A percentile compares a stretch with the other conserved stretches of the same genome.
Conservation (phyloP, 441 rosid species). For the Arabidopsis lyrata region DNA sequence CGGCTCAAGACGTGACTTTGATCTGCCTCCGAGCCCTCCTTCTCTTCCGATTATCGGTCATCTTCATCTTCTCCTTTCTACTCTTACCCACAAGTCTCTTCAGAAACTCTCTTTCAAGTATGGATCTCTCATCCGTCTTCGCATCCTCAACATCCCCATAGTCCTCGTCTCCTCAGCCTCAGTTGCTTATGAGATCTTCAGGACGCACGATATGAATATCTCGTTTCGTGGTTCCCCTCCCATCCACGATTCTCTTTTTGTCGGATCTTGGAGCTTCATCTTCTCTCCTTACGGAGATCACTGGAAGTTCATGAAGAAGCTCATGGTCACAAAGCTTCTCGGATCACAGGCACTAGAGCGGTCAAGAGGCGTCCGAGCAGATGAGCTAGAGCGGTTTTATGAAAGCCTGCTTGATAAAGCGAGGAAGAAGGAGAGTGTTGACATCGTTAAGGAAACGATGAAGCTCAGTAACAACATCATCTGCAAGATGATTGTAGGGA, state of each 20-base stretch:
- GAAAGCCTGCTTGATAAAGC: slow-evolving; percentile 22
- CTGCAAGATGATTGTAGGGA: slow-evolving; percentile 46
- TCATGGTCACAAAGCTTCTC: slow-evolving; percentile 45
- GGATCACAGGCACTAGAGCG: slow-evolving; percentile 37
- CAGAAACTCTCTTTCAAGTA: slow-evolving; percentile 33
- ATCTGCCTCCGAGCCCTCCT: slow-evolving; percentile 29
- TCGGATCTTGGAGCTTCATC: slow-evolving; percentile 40
- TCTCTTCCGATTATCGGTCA: slow-evolving; percentile 26
- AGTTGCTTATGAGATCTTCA: slow-evolving; percentile 47
- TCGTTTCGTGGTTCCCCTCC: slow-evolving; percentile 33
- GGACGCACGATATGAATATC: slow-evolving; percentile 39
- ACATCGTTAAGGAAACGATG: slow-evolving; percentile 33
- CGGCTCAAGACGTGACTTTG: not conserved
- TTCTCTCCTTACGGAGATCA: slow-evolving; percentile 49
- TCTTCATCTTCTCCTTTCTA: slow-evolving; percentile 36
- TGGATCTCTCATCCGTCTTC: slow-evolving; percentile 50
- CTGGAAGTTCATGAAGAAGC: slow-evolving; percentile 56
- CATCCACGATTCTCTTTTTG: slow-evolving; percentile 25
- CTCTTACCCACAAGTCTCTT: slow-evolving; percentile 21
- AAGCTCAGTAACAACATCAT: slow-evolving; percentile 34
- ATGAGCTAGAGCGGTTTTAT: slow-evolving; percentile 39
- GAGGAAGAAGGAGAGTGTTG: slow-evolving; percentile 36
- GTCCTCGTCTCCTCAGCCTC: slow-evolving; percentile 49
- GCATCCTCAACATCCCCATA: slow-evolving; percentile 26
- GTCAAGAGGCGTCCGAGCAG: slow-evolving; percentile 27